phyloP scores from a whole-genome alignment of 2,329 filamentous ascomycete genomes.

The Trichoderma sp. region DNA sequence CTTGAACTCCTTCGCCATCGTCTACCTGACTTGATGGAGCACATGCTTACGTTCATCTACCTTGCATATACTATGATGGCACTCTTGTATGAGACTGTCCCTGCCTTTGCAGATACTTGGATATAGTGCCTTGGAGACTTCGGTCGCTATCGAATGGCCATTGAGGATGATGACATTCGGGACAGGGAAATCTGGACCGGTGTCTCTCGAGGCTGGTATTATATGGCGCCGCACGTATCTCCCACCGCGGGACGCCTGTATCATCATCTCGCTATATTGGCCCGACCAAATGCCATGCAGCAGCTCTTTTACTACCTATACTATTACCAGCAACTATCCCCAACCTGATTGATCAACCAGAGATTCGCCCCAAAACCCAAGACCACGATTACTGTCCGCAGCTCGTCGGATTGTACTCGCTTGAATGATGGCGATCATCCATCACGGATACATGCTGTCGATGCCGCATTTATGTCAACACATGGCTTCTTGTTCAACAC shows the following conservation, averaged over 20 bases:
- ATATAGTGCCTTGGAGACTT: conserved; percentile 87
- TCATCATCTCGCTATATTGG: conserved; percentile 81
- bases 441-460: neutral
- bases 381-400: conserved; percentile 62
- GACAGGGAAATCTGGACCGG: conserved; percentile 76
- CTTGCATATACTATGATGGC: conserved; percentile 86
- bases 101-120: conserved; percentile 81
- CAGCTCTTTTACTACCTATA: conserved; percentile 66
- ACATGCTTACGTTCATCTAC: conserved; percentile 89
- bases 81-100: conserved; percentile 77
- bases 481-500: neutral
- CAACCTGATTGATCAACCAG: conserved; percentile 54
- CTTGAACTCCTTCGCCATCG: conserved; percentile 71
- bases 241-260: conserved; percentile 77
- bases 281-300: conserved; percentile 65
- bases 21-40: conserved; percentile 72
- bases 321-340: conserved; percentile 43
- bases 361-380: conserved; percentile 63
- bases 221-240: conserved; percentile 71
- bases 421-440: conserved; percentile 52
- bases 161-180: conserved; percentile 77
- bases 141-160: conserved; percentile 64
- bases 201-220: conserved; percentile 80
- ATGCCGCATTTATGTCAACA: neutral
- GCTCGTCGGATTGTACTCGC: conserved; percentile 51